Base-by-base conservation (phyloP, 306 rosid species). In the Cucurbita maxima region DNA sequence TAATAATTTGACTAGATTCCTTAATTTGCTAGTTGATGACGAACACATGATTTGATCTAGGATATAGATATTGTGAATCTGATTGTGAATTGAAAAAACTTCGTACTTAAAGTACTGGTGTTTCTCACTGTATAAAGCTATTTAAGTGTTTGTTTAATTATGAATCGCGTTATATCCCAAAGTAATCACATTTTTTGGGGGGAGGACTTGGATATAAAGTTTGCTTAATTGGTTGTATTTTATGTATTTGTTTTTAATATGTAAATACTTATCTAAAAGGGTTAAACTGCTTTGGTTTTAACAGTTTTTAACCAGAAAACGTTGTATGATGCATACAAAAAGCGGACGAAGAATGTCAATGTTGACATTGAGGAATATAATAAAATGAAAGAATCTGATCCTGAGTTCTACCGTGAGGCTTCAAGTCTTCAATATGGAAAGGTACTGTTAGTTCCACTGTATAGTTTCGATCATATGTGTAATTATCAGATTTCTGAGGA, bases 401-500 rank as follows among this genome's bases (percentile, higher is more conserved):
- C 97, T 0, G 99, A 94, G 86, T 94, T 94, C 84, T 94, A 91
- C 58, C 96, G 99, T n/a, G 97, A 91, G 73, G 97, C 99, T 69
- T 86, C 99, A 60, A 91, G 97, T 86, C 97, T 91, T 72, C 96
- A 84, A 53, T 91, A 91, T 79, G 99, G 99, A 58, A 94, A 94
- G 96, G 99, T 94, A 82, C 15, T 61, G 10, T 80, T 67, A 47
- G 19, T 77, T 43, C 30, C 64, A 76, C 44, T 0, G 19, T 14
- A 13, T 80, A 70, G 68, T 44, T 34, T 69, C 36, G 36, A 61
- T 50, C 76, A 13, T 79, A 58, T 66, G 16, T 38, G 38, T 40
- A 43, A 43, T 41, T 64, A 48, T 45, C 19, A 62, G 36, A 52
- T 77, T 62, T 70, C 40, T 43, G 43, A 51, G 73, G 75, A 64